A percentile compares a stretch with the other conserved stretches of the same genome.
phyloP scores from a whole-genome alignment of 352 stramenopile species.

The Pythium phragmitis region DNA sequence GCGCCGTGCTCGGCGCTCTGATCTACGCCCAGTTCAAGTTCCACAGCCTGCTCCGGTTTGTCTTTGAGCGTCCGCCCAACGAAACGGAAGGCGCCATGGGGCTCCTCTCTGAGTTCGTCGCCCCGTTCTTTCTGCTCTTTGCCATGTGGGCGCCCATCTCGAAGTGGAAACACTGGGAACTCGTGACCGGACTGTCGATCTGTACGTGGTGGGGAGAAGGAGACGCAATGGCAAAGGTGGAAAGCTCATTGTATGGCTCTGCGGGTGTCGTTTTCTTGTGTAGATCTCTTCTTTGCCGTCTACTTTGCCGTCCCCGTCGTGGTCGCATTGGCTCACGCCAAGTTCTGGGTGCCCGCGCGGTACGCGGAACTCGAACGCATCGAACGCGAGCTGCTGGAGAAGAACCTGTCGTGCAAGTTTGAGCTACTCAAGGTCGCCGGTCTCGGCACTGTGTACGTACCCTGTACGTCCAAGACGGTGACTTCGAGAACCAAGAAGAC shows the following conservation, averaged over 20 bases:
- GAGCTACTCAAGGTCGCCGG: constrained; percentile 52
- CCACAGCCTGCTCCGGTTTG: constrained; percentile 41
- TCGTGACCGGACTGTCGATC: constrained; percentile 29
- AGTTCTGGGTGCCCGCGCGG: constrained; percentile 49
- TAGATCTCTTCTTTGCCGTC: constrained; percentile 33
- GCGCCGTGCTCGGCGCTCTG: constrained; percentile 30
- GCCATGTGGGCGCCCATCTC: constrained; percentile 29
- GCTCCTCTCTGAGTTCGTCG: constrained; percentile 29
- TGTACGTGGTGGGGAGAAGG: constrained; percentile 28
- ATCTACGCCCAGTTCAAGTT: constrained; percentile 49
- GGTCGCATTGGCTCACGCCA: constrained; percentile 36
- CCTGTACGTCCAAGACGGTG: constrained; percentile 44
- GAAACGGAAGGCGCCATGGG: constrained; percentile 27
- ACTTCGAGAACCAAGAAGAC: constrained; percentile 29
- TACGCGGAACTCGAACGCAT: constrained; percentile 46
- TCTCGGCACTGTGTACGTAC: constrained; percentile 61
- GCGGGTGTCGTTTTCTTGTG: not conserved
- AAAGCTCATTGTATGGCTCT: not conserved
- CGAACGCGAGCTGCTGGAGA: constrained; percentile 43
- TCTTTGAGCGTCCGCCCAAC: constrained; percentile 27
- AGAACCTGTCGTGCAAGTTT: constrained; percentile 45
- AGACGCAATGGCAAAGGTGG: not conserved
- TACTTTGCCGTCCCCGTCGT: constrained; percentile 37
- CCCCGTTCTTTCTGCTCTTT: constrained; percentile 30
- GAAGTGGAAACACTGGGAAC: constrained; percentile 35